A percentile compares a stretch with the other conserved stretches of the same genome.
phyloP scores from a whole-genome alignment of 1,284 basidiomycete genomes.

The Sporisorium scitamineum region DNA sequence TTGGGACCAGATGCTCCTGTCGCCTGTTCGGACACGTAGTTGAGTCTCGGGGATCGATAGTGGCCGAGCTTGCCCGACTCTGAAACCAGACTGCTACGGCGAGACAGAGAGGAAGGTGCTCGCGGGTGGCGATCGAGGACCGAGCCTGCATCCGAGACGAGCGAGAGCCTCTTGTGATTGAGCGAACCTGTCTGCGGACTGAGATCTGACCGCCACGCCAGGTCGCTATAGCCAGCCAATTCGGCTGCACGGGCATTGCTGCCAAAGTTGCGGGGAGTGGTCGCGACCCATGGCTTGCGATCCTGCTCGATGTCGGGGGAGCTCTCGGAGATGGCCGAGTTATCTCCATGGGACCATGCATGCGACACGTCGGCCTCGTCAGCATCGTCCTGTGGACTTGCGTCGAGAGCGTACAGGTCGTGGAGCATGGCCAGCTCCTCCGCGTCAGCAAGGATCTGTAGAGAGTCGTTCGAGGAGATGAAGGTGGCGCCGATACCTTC shows the following conservation, averaged over 20 bases:
- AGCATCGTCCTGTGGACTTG: constrained; percentile 12
- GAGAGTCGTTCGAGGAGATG: constrained; percentile 8
- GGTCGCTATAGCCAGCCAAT: constrained; percentile 1
- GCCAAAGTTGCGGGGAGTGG: constrained; percentile 51
- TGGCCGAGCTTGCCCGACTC: constrained; percentile 25
- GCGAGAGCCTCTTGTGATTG: constrained; percentile 46
- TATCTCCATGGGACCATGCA: constrained; percentile 30
- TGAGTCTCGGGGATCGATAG: constrained; percentile 46
- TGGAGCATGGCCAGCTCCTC: constrained; percentile 54
- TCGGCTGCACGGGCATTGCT: constrained; percentile 31
- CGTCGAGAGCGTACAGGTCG: constrained; percentile 57
- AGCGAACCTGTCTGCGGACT: constrained; percentile 23
- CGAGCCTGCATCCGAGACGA: constrained; percentile 47
- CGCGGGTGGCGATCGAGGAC: constrained; percentile 30
- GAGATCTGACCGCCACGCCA: constrained; percentile 6
- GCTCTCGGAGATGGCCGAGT: constrained; percentile 22
- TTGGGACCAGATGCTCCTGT: constrained; percentile 39
- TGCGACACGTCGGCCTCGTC: constrained; percentile 26
- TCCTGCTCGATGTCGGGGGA: constrained; percentile 30
- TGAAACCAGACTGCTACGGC: constrained; percentile 42
- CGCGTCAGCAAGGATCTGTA: constrained; percentile 43
- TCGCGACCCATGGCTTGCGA: constrained; percentile 31
- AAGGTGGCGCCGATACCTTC: constrained; percentile 46
- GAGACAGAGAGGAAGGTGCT: constrained; percentile 34
- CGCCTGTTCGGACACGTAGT: constrained; percentile 40